Evolutionary conservation across 2,329 filamentous ascomycete genomes (phyloP).

Genomic region (Malbranchea cinnamomea): DNA sequence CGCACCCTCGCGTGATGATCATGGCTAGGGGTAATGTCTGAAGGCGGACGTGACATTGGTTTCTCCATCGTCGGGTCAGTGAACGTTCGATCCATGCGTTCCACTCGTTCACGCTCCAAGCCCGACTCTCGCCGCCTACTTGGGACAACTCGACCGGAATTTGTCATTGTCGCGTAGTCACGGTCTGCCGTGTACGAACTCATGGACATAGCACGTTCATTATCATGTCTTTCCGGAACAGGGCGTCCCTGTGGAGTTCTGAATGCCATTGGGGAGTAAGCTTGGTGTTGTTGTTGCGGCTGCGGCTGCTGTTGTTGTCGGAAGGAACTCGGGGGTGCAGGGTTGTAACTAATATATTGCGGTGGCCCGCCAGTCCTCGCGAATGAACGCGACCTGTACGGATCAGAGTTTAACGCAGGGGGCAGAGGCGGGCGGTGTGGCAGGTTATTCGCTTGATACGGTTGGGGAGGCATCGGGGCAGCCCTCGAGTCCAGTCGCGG

Average conservation of each 20-base stretch:
- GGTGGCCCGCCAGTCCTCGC: constrained; percentile 60
- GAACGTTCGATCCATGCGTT: constrained; percentile 17
- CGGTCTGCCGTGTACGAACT: constrained; percentile 66
- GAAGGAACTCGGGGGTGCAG: constrained; percentile 58
- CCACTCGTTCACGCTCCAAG: constrained; percentile 9
- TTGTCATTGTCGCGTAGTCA: constrained; percentile 75
- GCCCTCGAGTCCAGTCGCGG: constrained; percentile 53
- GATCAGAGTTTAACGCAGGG: constrained; percentile 67
- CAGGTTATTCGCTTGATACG: constrained; percentile 45
- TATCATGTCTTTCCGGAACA: constrained; percentile 81
- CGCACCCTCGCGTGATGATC: constrained; percentile 18
- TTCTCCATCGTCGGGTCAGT: constrained; percentile 32
- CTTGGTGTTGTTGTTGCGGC: too few relatives aligned
- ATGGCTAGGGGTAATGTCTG: constrained; percentile 4
- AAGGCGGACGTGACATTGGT: constrained; percentile 31
- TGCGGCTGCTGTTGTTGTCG: too few relatives aligned
- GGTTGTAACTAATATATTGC: constrained; percentile 49
- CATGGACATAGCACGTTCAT: constrained; percentile 94
- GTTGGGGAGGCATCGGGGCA: constrained; percentile 30
- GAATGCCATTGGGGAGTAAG: constrained; percentile 48
- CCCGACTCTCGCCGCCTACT: constrained; percentile 49
- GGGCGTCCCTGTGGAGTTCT: constrained; percentile 85
- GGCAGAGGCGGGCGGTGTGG: constrained; percentile 44
- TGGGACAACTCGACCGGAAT: constrained; percentile 70
- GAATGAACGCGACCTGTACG: constrained; percentile 85